These are phyloP conservation scores for Favolaschia claudopus DNA, from an alignment of 768 basidiomycete genomes.

Conservation along the genomic window DNA sequence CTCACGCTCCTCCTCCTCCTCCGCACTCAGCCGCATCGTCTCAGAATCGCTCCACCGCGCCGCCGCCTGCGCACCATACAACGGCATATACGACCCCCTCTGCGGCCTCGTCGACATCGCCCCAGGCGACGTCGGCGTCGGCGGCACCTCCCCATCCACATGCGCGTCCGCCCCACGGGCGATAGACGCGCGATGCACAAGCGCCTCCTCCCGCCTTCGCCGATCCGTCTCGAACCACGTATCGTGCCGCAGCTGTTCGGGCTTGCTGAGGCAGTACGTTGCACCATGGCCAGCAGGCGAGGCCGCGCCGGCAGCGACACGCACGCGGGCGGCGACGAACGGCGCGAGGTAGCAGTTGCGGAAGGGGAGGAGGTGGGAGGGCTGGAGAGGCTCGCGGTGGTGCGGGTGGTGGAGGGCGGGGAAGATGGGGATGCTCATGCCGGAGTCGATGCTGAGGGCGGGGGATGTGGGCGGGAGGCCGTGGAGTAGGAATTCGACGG, in stretches of 20 bases:
- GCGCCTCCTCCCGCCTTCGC: neutral
- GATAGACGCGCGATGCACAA: too few relatives aligned
- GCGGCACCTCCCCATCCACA: too few relatives aligned
- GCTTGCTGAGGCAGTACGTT: neutral
- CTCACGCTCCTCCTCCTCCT: too few relatives aligned
- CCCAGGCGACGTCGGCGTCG: too few relatives aligned
- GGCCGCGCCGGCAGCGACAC: neutral
- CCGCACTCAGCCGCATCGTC: too few relatives aligned
- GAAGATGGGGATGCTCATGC: slow-evolving; percentile 3
- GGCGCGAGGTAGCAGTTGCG: neutral
- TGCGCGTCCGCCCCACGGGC: too few relatives aligned
- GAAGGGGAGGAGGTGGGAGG: neutral
- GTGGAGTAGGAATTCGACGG: slow-evolving; percentile 4
- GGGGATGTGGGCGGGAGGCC: neutral
- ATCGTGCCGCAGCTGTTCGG: slow-evolving; percentile 2
- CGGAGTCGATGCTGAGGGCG: neutral
- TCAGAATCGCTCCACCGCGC: too few relatives aligned
- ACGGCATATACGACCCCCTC: too few relatives aligned
- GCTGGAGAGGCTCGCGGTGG: neutral
- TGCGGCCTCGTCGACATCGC: too few relatives aligned
- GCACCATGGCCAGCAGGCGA: neutral
- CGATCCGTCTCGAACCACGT: neutral
- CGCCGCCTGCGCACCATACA: too few relatives aligned
- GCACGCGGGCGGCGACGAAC: neutral
- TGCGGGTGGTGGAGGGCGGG: neutral